These are phyloP conservation scores for Dunaliella primolecta DNA, from an alignment of 139 green algal species.

Conservation along the genomic window DNA sequence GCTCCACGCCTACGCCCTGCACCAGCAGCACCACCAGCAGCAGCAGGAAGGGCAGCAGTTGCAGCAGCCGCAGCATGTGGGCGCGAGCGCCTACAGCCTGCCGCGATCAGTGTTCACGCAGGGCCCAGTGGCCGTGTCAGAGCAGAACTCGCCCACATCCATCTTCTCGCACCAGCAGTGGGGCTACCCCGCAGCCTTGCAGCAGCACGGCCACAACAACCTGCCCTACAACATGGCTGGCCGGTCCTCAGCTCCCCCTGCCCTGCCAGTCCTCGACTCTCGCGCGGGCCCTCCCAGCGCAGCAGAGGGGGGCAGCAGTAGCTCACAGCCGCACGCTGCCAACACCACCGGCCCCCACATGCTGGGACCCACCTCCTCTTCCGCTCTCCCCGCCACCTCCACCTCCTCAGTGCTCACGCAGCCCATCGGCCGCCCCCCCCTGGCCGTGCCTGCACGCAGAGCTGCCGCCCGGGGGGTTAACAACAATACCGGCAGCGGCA, in stretches of 20 bases:
- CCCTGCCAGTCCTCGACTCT: too few relatives aligned
- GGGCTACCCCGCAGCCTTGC: not conserved
- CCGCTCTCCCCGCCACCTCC: not conserved
- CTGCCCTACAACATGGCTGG: not conserved
- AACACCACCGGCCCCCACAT: not conserved
- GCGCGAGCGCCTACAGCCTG: not conserved
- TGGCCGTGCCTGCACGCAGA: not conserved
- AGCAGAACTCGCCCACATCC: not conserved
- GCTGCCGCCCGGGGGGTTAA: too few relatives aligned
- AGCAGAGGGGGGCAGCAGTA: not conserved
- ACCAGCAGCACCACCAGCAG: not conserved
- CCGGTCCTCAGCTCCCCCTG: not conserved
- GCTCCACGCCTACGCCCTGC: not conserved
- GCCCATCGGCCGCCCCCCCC: not conserved
- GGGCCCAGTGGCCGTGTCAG: not conserved
- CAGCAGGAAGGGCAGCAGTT: not conserved
- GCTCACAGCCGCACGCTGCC: not conserved
- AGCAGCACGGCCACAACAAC: not conserved
- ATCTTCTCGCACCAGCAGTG: not conserved
- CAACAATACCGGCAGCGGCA: not conserved
- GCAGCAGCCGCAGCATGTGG: not conserved
- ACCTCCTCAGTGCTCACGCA: not conserved
- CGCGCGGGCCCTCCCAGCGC: not conserved
- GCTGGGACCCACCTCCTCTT: not conserved
- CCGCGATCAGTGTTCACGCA: not conserved